Evolutionary conservation across 805 yeast genomes (phyloP).

Genomic region (Teunomyces pallodes): DNA sequence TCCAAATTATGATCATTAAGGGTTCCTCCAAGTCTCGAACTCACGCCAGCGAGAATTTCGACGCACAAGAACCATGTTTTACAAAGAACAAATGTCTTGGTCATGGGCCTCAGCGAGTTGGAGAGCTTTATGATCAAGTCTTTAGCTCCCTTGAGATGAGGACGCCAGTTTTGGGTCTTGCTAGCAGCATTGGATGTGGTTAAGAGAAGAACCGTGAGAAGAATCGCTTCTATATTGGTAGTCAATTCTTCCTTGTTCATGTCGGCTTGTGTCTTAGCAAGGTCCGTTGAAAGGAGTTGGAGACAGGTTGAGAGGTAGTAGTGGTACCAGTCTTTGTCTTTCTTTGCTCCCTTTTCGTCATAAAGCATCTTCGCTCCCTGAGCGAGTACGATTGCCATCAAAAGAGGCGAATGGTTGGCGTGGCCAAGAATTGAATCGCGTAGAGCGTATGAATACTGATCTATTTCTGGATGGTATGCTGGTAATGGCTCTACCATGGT

Average conservation of each 20-base stretch:
- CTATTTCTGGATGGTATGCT: conserved; percentile 26
- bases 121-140: conserved; percentile 24
- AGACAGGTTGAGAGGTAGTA: conserved; percentile 63
- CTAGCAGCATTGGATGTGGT: conserved; percentile 60
- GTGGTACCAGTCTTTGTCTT: conserved; percentile 63
- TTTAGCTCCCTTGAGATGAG: conserved; percentile 62
- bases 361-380: conserved; percentile 62
- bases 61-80: conserved; percentile 53
- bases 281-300: conserved; percentile 48
- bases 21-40: conserved; percentile 57
- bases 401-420: conserved; percentile 56
- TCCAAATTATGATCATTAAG: conserved; percentile 45
- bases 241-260: conserved; percentile 21
- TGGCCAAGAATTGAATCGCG: conserved; percentile 59
- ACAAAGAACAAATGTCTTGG: conserved; percentile 49
- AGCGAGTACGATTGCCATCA: conserved; percentile 64
- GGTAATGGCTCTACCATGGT: conserved; percentile 33
- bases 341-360: conserved; percentile 37
- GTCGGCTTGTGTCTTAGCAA: conserved; percentile 10
- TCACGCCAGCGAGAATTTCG: conserved; percentile 54
- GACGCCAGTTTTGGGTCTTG: conserved; percentile 55
- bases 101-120: conserved; percentile 16
- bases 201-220: conserved; percentile 59
- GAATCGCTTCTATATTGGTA: conserved; percentile 58
- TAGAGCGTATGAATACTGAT: conserved; percentile 44